phyloP scores from a whole-genome alignment of 768 basidiomycete species.

The Agaricus sinodeliciosus region DNA sequence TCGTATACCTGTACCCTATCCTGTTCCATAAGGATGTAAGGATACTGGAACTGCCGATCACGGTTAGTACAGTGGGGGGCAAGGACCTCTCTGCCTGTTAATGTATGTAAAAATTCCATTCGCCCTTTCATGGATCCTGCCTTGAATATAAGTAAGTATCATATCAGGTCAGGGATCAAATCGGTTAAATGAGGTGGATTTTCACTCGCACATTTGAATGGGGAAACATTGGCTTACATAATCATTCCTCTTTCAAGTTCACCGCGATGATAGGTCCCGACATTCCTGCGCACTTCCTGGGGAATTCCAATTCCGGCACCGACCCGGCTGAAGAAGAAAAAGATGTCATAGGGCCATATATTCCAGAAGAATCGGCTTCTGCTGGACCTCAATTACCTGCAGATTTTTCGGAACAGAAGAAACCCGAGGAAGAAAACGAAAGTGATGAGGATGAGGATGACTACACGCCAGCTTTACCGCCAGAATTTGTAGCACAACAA shows the following conservation, averaged over 20 bases:
- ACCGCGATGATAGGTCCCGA: constrained; percentile 12
- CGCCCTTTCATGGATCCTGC: background rate
- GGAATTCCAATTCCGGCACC: background rate
- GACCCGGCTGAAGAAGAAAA: background rate
- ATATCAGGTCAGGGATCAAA: too few species aligned
- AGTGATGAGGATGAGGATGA: constrained; percentile 5
- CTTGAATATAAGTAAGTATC: background rate
- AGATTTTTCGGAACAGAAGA: background rate
- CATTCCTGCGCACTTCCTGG: constrained; percentile 12
- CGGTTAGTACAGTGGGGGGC: too few species aligned
- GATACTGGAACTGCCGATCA: too few species aligned
- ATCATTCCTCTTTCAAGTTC: too few species aligned
- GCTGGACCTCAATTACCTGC: constrained; percentile 3
- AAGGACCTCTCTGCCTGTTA: too few species aligned
- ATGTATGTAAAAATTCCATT: too few species aligned
- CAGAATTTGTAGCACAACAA: constrained; percentile 2
- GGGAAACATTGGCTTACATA: too few species aligned
- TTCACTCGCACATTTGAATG: too few species aligned
- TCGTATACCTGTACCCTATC: too few species aligned
- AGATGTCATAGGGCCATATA: constrained; percentile 8
- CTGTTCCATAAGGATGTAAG: too few species aligned
- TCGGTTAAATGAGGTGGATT: too few species aligned
- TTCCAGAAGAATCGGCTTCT: background rate
- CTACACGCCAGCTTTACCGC: constrained; percentile 1
- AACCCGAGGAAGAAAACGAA: background rate